Conservation (phyloP, 306 rosid species). For the Rubus idaeus region DNA sequence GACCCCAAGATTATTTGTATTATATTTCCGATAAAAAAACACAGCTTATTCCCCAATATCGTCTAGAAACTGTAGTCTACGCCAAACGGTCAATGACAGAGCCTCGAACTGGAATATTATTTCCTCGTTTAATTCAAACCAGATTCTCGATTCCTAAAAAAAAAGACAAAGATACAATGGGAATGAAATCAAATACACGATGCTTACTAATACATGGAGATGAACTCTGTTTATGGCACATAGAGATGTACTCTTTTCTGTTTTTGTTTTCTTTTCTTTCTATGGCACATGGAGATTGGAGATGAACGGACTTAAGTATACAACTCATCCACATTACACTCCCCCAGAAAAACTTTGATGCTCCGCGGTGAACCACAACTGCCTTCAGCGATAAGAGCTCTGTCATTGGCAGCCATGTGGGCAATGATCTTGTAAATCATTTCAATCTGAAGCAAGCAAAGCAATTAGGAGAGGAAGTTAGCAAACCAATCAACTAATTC, state of each 20-base stretch:
- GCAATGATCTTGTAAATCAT: constrained; percentile 84
- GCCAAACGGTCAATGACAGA: not conserved
- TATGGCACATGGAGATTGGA: not conserved
- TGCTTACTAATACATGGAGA: not conserved
- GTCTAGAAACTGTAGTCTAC: not conserved
- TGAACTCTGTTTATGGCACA: constrained; percentile 1
- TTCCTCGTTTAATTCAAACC: not conserved
- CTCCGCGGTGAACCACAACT: constrained; percentile 87
- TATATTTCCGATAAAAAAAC: not conserved
- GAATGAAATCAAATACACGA: not conserved
- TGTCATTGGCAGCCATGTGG: constrained; percentile 90
- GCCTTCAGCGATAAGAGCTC: constrained; percentile 92
- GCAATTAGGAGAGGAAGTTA: not conserved
- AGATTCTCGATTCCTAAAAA: constrained; percentile 27
- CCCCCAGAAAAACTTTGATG: constrained; percentile 74
- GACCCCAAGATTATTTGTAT: constrained; percentile 25
- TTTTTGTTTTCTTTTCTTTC: not conserved
- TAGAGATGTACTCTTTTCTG: not conserved
- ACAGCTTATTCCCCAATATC: not conserved
- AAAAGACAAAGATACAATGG: constrained; percentile 18
- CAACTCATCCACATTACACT: constrained; percentile 67
- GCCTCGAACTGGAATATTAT: not conserved
- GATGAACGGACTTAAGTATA: constrained; percentile 38
- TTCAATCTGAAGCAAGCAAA: constrained; percentile 57
- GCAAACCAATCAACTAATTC: constrained; percentile 3